A percentile compares a stretch with the other conserved stretches of the same genome.
These are phyloP conservation scores for Pleurotus djamor DNA, from an alignment of 768 basidiomycete species.

Conservation along the genomic window DNA sequence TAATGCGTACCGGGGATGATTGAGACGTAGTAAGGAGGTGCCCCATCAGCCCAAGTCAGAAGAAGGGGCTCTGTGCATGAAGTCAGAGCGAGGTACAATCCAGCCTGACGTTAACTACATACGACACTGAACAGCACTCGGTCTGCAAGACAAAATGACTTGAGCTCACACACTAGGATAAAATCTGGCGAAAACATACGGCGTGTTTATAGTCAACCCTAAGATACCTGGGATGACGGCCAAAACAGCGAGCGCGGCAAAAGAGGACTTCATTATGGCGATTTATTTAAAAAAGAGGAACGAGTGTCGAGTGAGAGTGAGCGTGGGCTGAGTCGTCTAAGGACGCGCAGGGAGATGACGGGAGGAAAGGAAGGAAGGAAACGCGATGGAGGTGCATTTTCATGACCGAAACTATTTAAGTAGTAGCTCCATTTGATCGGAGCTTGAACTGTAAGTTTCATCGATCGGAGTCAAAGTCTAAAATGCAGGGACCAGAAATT, in stretches of 20 bases:
- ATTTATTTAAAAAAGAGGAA: slow-evolving; percentile 7
- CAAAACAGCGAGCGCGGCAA: slow-evolving; percentile 30
- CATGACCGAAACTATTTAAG: no score
- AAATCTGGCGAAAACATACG: slow-evolving; percentile 40
- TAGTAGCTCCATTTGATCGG: background rate
- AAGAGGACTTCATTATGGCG: slow-evolving; percentile 32
- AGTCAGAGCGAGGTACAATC: background rate
- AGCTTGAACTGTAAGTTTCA: background rate
- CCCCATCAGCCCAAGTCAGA: slow-evolving; percentile 52
- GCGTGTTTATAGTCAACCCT: slow-evolving; percentile 61
- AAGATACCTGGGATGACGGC: slow-evolving; percentile 34
- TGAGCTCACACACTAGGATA: no score
- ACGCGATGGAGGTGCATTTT: no score
- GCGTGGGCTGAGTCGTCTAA: background rate
- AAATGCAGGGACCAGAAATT: no score
- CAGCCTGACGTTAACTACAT: slow-evolving; percentile 15
- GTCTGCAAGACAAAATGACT: slow-evolving; percentile 19
- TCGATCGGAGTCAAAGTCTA: no score
- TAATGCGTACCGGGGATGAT: slow-evolving; percentile 55
- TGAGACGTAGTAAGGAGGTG: slow-evolving; percentile 55
- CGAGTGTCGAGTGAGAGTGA: slow-evolving; percentile 5
- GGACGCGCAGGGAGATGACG: background rate
- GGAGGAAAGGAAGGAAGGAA: background rate
- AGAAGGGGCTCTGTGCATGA: slow-evolving; percentile 53
- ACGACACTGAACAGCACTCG: slow-evolving; percentile 49